These are phyloP conservation scores for Vanderwaltozyma tropicalis DNA, from an alignment of 805 yeast species.

Conservation along the genomic window DNA sequence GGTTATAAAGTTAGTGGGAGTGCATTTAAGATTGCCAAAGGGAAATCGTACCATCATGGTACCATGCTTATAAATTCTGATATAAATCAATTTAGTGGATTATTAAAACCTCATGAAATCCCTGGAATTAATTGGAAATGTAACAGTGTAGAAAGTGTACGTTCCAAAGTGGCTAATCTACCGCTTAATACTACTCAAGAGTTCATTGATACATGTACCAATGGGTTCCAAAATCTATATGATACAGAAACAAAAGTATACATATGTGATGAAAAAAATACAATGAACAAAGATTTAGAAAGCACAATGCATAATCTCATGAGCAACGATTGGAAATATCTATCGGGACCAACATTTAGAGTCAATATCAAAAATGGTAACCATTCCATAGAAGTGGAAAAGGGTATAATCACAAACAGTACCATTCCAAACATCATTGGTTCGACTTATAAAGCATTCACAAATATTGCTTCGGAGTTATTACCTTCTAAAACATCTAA, in stretches of 20 bases:
- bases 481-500: not conserved
- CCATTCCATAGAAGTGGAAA: slow-evolving; percentile 38
- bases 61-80: slow-evolving; percentile 76
- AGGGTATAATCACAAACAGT: slow-evolving; percentile 31
- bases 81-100: slow-evolving; percentile 45
- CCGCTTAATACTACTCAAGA: slow-evolving; percentile 32
- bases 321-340: slow-evolving; percentile 67
- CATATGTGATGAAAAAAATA: slow-evolving; percentile 18
- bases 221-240: slow-evolving; percentile 16
- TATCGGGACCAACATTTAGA: slow-evolving; percentile 65
- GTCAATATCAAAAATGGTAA: slow-evolving; percentile 34
- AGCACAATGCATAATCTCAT: slow-evolving; percentile 34
- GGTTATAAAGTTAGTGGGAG: slow-evolving; percentile 76
- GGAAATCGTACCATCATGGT: slow-evolving; percentile 88
- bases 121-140: slow-evolving; percentile 37
- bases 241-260: slow-evolving; percentile 22
- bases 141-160: slow-evolving; percentile 63
- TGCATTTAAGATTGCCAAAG: slow-evolving; percentile 76
- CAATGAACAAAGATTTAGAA: slow-evolving; percentile 32
- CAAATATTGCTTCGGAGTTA: not conserved
- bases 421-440: slow-evolving; percentile 8
- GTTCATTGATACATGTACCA: slow-evolving; percentile 21
- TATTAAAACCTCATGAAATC: slow-evolving; percentile 41
- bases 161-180: slow-evolving; percentile 68
- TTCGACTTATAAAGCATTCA: slow-evolving; percentile 11